phyloP scores from a whole-genome alignment of 192 early-diverging fungal species.

The Anaeromyces robustus region DNA sequence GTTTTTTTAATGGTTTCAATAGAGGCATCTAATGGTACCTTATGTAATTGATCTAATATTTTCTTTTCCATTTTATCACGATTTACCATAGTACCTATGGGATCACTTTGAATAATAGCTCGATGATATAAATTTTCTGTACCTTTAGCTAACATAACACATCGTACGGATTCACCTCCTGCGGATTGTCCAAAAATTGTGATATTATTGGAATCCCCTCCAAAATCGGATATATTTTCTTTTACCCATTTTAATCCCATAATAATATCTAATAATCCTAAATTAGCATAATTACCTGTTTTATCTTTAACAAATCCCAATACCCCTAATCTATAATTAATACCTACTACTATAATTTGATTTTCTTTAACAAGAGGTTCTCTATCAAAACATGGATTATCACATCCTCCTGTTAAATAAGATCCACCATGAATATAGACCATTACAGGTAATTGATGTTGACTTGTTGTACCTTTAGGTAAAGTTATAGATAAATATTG shows the following conservation, averaged over 20 bases:
- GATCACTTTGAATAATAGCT: neutral
- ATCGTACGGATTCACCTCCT: slow-evolving; percentile 11
- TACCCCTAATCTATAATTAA: neutral
- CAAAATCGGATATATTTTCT: slow-evolving; percentile 34
- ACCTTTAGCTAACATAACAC: neutral
- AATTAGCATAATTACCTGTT: slow-evolving; percentile 8
- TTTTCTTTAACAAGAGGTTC: neutral
- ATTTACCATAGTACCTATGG: neutral
- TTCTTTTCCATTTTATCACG: neutral
- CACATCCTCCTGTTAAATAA: slow-evolving; percentile 20
- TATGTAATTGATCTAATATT: neutral
- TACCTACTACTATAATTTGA: neutral
- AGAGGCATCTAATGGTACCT: neutral
- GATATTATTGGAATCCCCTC: slow-evolving; percentile 29
- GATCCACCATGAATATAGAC: slow-evolving; percentile 44
- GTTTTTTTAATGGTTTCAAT: neutral
- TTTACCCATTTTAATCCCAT: slow-evolving; percentile 34
- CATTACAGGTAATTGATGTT: slow-evolving; percentile 30
- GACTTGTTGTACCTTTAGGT: slow-evolving; percentile 1
- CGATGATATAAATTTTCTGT: neutral
- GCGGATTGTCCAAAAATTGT: slow-evolving; percentile 33
- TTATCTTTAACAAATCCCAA: neutral
- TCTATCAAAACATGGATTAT: slow-evolving; percentile 21
- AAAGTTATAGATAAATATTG: neutral
- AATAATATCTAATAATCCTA: slow-evolving; percentile 31